A percentile compares a stretch with the other conserved stretches of the same genome.
Evolutionary conservation across 768 basidiomycete genomes (phyloP).

Genomic region (Leccinum subtestaceum): DNA sequence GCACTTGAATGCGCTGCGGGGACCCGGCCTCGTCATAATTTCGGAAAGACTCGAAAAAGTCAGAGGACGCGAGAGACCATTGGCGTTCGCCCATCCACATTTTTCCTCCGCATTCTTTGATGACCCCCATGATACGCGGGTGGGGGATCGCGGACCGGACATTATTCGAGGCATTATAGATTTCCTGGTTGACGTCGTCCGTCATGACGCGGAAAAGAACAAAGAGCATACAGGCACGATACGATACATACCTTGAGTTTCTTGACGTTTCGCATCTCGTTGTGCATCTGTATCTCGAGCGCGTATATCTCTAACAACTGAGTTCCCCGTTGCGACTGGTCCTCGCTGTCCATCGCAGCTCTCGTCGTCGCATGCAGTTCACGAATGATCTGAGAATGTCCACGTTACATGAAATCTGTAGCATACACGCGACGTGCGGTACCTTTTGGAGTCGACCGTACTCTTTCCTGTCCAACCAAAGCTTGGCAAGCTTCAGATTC

Average conservation of each 20-base stretch:
- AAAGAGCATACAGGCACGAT: neutral
- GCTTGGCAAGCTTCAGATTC: conserved; percentile 93
- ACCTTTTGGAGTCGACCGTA: conserved; percentile 82
- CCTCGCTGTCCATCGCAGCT: conserved; percentile 60
- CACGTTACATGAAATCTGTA: neutral
- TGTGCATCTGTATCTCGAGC: conserved; percentile 99
- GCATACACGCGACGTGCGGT: conserved; percentile 5
- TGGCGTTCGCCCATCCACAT: conserved; percentile 99
- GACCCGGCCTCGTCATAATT: conserved; percentile 99
- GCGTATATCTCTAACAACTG: conserved; percentile 96
- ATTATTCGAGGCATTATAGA: conserved; percentile 91
- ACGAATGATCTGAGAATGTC: conserved; percentile 56
- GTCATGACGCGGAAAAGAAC: neutral
- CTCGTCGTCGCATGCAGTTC: conserved; percentile 71
- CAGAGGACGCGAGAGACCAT: conserved; percentile 95
- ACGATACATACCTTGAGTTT: conserved; percentile 73
- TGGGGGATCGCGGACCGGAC: conserved; percentile 97
- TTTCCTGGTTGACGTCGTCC: conserved; percentile 61
- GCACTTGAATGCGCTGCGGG: conserved; percentile 93
- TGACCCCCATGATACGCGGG: conserved; percentile 97
- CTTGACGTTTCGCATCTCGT: conserved; percentile 92
- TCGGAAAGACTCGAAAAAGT: conserved; percentile 98
- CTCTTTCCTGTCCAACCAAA: conserved; percentile 96
- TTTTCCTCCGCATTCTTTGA: conserved; percentile 98
- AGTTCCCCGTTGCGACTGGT: conserved; percentile 91